Percentiles rank a stretch among this genome's conserved stretches.
Evolutionary conservation across 441 rosid species (phyloP).

Genomic region (Populus tomentosa): DNA sequence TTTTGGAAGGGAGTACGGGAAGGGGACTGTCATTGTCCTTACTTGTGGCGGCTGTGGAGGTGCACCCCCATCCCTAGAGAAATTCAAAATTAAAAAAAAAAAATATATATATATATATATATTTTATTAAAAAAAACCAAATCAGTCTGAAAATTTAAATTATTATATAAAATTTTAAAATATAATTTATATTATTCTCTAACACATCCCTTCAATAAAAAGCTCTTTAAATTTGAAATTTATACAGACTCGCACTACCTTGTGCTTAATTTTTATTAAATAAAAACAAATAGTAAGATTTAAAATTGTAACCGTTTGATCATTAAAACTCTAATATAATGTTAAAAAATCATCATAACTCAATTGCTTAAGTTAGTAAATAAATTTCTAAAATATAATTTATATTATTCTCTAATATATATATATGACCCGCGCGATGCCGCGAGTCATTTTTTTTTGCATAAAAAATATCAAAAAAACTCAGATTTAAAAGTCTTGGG

Average conservation of each 20-base stretch:
- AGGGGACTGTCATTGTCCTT: slow-evolving; percentile 74
- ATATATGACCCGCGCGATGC: too few species aligned
- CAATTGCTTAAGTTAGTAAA: accelerated
- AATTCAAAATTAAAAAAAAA: too few species aligned
- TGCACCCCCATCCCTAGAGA: not conserved
- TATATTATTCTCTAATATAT: too few species aligned
- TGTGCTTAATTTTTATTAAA: accelerated
- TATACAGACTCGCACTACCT: accelerated
- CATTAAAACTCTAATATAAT: accelerated
- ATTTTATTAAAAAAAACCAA: too few species aligned
- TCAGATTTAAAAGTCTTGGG: too few species aligned
- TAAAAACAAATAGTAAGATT: accelerated
- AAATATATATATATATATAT: too few species aligned
- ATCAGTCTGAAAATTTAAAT: too few species aligned
- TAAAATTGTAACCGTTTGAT: accelerated
- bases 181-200: too few species aligned
- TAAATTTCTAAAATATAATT: accelerated
- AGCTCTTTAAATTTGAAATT: accelerated
- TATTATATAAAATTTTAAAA: too few species aligned
- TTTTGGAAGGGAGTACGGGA: slow-evolving; percentile 57
- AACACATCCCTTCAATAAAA: accelerated
- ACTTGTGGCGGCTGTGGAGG: slow-evolving; percentile 52
- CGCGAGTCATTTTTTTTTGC: too few species aligned
- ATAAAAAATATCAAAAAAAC: too few species aligned
- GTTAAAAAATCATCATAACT: accelerated